These are phyloP conservation scores for Hymenoscyphus fructigenus DNA, from an alignment of 2,329 filamentous ascomycete genomes.

Conservation along the genomic window DNA sequence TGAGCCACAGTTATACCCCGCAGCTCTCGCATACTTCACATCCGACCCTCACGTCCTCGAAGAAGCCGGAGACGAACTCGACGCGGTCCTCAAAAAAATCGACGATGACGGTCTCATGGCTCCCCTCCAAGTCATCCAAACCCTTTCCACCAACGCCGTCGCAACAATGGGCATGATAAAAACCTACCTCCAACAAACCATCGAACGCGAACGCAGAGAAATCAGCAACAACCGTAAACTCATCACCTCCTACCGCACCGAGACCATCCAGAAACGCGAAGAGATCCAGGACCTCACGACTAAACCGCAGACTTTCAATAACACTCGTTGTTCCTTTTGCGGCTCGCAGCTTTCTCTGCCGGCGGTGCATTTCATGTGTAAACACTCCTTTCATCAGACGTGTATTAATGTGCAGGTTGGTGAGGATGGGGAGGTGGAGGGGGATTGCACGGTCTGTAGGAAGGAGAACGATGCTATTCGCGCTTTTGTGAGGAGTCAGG, in stretches of 20 bases:
- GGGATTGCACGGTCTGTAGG: constrained; percentile 85
- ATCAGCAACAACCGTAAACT: constrained; percentile 77
- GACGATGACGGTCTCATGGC: constrained; percentile 91
- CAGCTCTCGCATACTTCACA: constrained; percentile 89
- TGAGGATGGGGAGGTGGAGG: constrained; percentile 55
- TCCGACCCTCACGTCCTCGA: constrained; percentile 78
- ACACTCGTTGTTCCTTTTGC: constrained; percentile 84
- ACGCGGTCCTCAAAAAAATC: constrained; percentile 78
- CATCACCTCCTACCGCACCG: constrained; percentile 78
- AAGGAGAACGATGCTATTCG: constrained; percentile 83
- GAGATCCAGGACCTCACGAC: constrained; percentile 76
- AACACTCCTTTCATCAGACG: constrained; percentile 92
- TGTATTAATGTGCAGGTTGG: constrained; percentile 64
- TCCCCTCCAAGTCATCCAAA: constrained; percentile 93
- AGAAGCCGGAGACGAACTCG: constrained; percentile 84
- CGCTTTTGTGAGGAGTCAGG: constrained; percentile 81
- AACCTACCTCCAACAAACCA: constrained; percentile 83
- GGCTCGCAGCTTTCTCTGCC: constrained; percentile 74
- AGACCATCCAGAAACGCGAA: constrained; percentile 75
- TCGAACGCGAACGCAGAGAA: constrained; percentile 82
- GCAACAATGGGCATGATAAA: constrained; percentile 98
- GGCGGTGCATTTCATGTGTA: constrained; percentile 93
- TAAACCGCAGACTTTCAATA: constrained; percentile 87
- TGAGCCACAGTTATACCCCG: constrained; percentile 88
- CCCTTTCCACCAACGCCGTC: constrained; percentile 73